Percentiles rank a stretch among this genome's conserved stretches.
These are phyloP conservation scores for Cyathus olla DNA, from an alignment of 1,284 basidiomycete species.

Conservation along the genomic window DNA sequence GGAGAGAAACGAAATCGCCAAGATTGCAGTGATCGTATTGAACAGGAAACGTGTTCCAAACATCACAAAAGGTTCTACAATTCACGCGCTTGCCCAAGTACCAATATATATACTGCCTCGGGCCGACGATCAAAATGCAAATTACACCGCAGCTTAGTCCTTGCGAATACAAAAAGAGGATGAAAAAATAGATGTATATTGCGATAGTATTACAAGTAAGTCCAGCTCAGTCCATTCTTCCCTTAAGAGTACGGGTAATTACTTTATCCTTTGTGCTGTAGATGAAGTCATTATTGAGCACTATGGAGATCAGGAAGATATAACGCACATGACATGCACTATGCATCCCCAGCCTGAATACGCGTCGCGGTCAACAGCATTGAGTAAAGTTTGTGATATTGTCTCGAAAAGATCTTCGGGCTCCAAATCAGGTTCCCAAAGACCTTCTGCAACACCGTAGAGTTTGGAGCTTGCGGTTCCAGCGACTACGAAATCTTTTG, in stretches of 20 bases:
- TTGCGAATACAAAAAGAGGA: too few relatives aligned
- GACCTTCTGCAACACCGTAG: conserved; percentile 97
- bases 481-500: conserved; percentile 97
- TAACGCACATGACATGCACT: conserved; percentile 94
- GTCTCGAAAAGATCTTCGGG: conserved; percentile 99
- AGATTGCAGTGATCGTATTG: too few relatives aligned
- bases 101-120: too few relatives aligned
- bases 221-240: conserved; percentile 86
- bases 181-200: too few relatives aligned
- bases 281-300: conserved; percentile 7
- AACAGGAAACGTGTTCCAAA: too few relatives aligned
- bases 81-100: too few relatives aligned
- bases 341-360: conserved; percentile 97
- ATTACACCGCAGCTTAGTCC: too few relatives aligned
- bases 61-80: too few relatives aligned
- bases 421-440: conserved; percentile 98
- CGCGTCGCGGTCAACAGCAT: conserved; percentile 96
- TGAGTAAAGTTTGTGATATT: conserved; percentile 95
- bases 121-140: too few relatives aligned
- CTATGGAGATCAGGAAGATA: conserved; percentile 6
- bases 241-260: conserved; percentile 87
- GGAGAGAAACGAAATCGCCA: too few relatives aligned
- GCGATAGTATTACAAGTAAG: conserved; percentile 7
- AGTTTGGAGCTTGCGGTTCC: conserved; percentile 95
- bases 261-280: conserved; percentile 88